A percentile compares a stretch with the other conserved stretches of the same genome.
phyloP scores from a whole-genome alignment of 257 asterid species.

The Ocimum tenuiflorum region DNA sequence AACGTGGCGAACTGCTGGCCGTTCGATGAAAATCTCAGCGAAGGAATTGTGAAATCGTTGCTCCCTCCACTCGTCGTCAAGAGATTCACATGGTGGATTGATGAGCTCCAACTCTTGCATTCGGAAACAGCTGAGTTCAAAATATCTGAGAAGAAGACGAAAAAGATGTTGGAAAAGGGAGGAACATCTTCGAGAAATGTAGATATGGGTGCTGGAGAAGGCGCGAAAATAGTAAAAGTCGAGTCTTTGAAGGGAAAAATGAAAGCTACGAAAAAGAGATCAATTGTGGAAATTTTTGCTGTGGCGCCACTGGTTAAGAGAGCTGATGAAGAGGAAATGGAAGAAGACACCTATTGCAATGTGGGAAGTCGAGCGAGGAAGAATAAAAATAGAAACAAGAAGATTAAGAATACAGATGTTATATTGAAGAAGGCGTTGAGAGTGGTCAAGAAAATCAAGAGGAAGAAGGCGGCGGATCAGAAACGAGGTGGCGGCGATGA shows the following conservation, averaged over 20 bases:
- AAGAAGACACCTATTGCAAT: conserved; percentile 11
- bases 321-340: background rate
- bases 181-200: conserved; percentile 8
- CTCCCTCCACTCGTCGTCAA: conserved; percentile 57
- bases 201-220: conserved; percentile 23
- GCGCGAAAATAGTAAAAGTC: conserved; percentile 2
- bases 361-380: conserved; percentile 18
- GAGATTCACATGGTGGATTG: conserved; percentile 70
- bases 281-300: conserved; percentile 60
- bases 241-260: conserved; percentile 27
- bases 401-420: conserved; percentile 12
- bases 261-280: conserved; percentile 58
- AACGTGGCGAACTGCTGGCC: conserved; percentile 78
- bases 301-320: conserved; percentile 55
- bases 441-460: conserved; percentile 30
- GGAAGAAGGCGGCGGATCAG: conserved; percentile 20
- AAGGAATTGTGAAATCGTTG: conserved; percentile 28
- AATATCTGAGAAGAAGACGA: background rate
- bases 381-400: too few species aligned
- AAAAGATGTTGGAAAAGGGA: conserved; percentile 12
- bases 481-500: conserved; percentile 5
- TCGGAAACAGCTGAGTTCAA: background rate
- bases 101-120: conserved; percentile 24
- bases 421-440: conserved; percentile 26
- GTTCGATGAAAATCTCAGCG: conserved; percentile 33